A percentile compares a stretch with the other conserved stretches of the same genome.
Evolutionary conservation across 108 stramenopile species (phyloP).

Genomic region (Stephanodiscus triporus): DNA sequence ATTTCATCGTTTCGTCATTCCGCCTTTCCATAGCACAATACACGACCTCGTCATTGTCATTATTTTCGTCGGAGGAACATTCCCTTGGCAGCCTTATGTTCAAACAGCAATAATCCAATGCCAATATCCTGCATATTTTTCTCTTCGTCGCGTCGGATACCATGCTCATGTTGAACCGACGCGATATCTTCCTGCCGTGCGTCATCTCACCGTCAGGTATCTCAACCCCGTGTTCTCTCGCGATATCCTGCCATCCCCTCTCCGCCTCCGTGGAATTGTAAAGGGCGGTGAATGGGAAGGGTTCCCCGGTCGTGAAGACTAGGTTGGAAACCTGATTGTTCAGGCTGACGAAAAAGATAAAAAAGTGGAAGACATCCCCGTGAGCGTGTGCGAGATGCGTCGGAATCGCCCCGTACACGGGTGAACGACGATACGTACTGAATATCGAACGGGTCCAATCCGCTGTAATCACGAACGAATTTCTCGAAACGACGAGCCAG

Average conservation of each 20-base stretch:
- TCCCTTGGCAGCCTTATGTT: conserved; percentile 43
- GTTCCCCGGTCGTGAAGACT: conserved; percentile 28
- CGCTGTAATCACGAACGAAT: conserved; percentile 48
- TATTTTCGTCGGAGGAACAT: conserved; percentile 13
- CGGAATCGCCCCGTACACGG: too few species aligned
- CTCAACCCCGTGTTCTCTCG: conserved; percentile 27
- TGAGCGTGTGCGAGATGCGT: too few species aligned
- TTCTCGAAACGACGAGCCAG: conserved; percentile 33
- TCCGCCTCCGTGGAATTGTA: conserved; percentile 48
- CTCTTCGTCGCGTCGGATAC: conserved; percentile 40
- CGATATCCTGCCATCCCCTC: conserved; percentile 40
- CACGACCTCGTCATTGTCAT: conserved; percentile 7
- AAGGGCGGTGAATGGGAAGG: conserved; percentile 33
- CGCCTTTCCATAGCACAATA: conserved; percentile 36
- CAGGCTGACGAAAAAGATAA: conserved; percentile 6
- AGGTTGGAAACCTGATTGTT: conserved; percentile 41
- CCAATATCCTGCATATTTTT: conserved; percentile 38
- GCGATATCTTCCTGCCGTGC: conserved; percentile 33
- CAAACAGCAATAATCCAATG: conserved; percentile 51
- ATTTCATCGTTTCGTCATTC: conserved; percentile 6
- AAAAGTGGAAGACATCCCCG: too few species aligned
- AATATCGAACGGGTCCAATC: conserved; percentile 43
- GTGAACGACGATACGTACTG: conserved; percentile 20
- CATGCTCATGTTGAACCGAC: conserved; percentile 38
- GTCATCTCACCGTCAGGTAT: conserved; percentile 27